Conservation (phyloP, 441 rosid genomes). For the Populus hybrid region DNA sequence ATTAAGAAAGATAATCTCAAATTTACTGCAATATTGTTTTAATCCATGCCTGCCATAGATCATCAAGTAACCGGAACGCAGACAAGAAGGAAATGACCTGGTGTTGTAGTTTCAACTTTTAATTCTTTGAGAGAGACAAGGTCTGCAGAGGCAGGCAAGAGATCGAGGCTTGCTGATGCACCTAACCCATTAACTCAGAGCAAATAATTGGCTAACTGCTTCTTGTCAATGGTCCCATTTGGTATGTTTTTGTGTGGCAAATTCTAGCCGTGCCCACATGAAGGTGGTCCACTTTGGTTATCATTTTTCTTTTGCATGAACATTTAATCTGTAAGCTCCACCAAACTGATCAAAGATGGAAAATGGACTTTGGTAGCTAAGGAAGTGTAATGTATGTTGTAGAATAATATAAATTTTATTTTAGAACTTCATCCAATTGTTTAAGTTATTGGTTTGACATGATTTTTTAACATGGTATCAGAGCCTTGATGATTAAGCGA, state of each 20-base stretch:
- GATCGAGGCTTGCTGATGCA: neutral
- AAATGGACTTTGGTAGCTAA: too few relatives aligned
- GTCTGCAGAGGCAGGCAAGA: neutral
- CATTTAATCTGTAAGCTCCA: neutral
- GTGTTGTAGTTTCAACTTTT: too few relatives aligned
- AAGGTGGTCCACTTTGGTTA: neutral
- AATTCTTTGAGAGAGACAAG: neutral
- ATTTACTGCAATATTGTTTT: neutral
- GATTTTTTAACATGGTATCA: too few relatives aligned
- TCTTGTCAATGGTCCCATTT: too few relatives aligned
- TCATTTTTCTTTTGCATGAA: neutral
- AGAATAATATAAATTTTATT: too few relatives aligned
- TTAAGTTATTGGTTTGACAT: too few relatives aligned
- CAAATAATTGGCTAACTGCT: neutral
- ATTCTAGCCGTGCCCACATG: too few relatives aligned
- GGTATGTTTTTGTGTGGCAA: too few relatives aligned
- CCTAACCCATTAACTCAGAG: neutral
- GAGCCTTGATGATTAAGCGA: accelerated
- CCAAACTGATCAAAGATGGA: too few relatives aligned
- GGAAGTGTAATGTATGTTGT: too few relatives aligned
- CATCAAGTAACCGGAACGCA: neutral
- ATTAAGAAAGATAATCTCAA: neutral
- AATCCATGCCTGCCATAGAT: neutral
- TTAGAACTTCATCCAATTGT: accelerated
- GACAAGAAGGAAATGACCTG: neutral